Evolutionary conservation across 1,284 basidiomycete genomes (phyloP), one percentile per base, ranked within the genome.

Genomic region (Sporisorium exsertum): DNA sequence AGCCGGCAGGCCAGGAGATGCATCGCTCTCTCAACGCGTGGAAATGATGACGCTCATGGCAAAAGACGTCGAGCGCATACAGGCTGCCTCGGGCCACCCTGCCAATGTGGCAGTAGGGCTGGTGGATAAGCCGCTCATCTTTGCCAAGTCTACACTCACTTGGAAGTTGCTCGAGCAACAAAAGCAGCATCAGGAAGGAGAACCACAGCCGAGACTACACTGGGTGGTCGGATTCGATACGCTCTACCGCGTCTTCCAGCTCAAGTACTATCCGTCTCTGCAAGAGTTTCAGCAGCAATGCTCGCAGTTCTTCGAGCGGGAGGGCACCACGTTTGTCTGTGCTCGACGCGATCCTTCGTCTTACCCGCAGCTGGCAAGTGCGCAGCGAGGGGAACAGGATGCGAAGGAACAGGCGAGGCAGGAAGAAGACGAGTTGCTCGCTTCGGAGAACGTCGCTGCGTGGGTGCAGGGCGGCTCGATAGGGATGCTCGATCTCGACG

Each of bases 151-250:
- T 13, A 74, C 78, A 5, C 87, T 88, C 20, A 85, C 89, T 22
- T 87, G 94, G 56, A 87, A 87, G n/a, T 82, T 83, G 18, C 90
- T 90, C 51, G 45, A 54, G 75, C 51, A 65, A n/a, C 57, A n/a
- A n/a, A n/a, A 66, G 32, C 32, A 47, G 6, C 27, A 58, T 9
- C 50, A 20, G 22, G 42, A 33, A 15, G 22, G 18, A 27, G 13
- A 8, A 18, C 5, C 51, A 12, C 27, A 60, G 10, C 37, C 63
- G 13, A 57, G 69, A 20, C 85, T 93, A 20, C 88, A 89, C 12
- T 94, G 93, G 83, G 86, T 94, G 26, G 87, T 96, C 60, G 95
- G 95, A 10, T 90, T 91, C 59, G 96, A 99, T 83, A 99, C 96
- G 1, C 88, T 98, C 32, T 89, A 91, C 63, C 91, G 96, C 9